These are phyloP conservation scores for Leptographium lundbergii DNA, from an alignment of 2,329 filamentous ascomycete species.

Conservation along the genomic window DNA sequence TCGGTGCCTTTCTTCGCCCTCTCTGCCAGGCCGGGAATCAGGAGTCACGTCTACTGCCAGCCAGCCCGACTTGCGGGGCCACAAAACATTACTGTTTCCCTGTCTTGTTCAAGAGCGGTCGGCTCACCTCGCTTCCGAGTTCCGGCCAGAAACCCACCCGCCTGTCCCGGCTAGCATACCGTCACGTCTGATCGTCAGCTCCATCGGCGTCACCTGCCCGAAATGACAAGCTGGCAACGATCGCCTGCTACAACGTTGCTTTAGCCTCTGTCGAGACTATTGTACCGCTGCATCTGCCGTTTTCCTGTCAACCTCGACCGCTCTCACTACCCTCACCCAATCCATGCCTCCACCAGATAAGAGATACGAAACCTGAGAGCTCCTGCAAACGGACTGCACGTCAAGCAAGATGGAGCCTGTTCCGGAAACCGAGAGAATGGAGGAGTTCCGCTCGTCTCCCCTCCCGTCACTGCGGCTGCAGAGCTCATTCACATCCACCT, in stretches of 20 bases:
- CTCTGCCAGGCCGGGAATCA: not conserved
- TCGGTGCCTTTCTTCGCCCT: not conserved
- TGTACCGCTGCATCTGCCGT: not conserved
- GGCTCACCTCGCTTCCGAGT: not conserved
- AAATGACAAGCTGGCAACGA: not conserved
- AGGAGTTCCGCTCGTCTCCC: conserved; percentile 49
- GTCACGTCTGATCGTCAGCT: not conserved
- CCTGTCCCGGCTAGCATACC: not conserved
- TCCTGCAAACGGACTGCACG: too few relatives aligned
- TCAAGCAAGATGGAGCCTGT: conserved; percentile 47
- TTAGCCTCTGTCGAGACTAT: not conserved
- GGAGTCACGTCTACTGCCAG: not conserved
- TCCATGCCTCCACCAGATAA: not conserved
- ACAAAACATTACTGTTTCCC: not conserved
- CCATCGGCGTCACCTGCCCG: not conserved
- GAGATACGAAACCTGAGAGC: not conserved
- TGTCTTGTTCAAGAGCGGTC: not conserved
- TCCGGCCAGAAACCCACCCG: not conserved
- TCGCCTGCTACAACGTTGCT: not conserved
- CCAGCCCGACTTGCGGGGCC: not conserved
- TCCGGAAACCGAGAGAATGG: conserved; percentile 55
- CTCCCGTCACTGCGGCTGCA: conserved; percentile 40
- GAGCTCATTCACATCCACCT: conserved; percentile 11
- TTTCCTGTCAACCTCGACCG: not conserved
- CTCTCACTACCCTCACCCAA: not conserved